These are phyloP conservation scores for Lentinula sp. DNA, from an alignment of 768 basidiomycete genomes.

Conservation along the genomic window DNA sequence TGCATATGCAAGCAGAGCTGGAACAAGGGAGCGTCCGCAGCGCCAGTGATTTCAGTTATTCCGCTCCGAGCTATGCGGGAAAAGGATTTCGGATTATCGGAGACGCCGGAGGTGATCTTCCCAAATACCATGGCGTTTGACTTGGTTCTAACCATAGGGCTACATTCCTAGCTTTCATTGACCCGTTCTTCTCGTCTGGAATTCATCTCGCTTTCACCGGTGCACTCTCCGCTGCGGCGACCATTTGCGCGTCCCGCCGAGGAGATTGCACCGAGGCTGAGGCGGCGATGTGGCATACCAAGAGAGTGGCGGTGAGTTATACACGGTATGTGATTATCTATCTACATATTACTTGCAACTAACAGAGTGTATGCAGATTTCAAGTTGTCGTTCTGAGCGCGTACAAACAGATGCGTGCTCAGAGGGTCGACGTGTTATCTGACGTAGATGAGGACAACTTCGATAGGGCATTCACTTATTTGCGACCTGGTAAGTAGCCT, in stretches of 20 bases:
- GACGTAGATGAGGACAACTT: slow-evolving; percentile 68
- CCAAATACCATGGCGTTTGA: not conserved
- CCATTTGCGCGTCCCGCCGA: slow-evolving; percentile 50
- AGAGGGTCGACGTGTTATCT: slow-evolving; percentile 46
- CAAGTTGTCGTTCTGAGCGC: slow-evolving; percentile 68
- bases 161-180: slow-evolving; percentile 46
- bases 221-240: slow-evolving; percentile 49
- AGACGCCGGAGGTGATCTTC: slow-evolving; percentile 54
- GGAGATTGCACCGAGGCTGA: slow-evolving; percentile 38
- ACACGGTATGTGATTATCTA: slow-evolving; percentile 33
- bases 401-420: slow-evolving; percentile 66
- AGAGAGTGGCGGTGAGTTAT: slow-evolving; percentile 50
- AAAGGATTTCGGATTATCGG: slow-evolving; percentile 53
- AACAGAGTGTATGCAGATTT: slow-evolving; percentile 32
- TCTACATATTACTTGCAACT: not conserved
- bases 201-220: slow-evolving; percentile 63
- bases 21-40: slow-evolving; percentile 39
- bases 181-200: slow-evolving; percentile 61
- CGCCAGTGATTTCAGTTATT: slow-evolving; percentile 61
- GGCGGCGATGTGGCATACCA: slow-evolving; percentile 50
- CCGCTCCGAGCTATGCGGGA: slow-evolving; percentile 51
- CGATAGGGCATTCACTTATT: slow-evolving; percentile 58
- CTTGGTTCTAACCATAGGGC: not conserved
- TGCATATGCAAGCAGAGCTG: slow-evolving; percentile 12
- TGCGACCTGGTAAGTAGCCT: slow-evolving; percentile 46